A percentile compares a stretch with the other conserved stretches of the same genome.
Conservation (phyloP, 2,329 filamentous ascomycete species). For the Aspergillus luchuensis region DNA sequence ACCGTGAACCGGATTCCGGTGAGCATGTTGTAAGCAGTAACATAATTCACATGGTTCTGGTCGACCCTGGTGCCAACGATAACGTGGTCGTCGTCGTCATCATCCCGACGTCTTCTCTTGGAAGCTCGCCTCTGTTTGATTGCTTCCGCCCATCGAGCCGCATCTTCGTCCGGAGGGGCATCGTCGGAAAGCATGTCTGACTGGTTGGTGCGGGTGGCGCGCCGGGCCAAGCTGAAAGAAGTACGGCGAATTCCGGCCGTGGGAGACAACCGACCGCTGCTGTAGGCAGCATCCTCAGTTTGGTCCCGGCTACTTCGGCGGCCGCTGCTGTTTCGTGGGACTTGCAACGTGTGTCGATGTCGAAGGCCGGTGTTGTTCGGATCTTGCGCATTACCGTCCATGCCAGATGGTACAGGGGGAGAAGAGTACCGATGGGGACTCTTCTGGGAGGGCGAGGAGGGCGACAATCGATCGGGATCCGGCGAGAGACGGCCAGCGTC, state of each 20-base stretch:
- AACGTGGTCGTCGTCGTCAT: slow-evolving; percentile 87
- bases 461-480: slow-evolving; percentile 34
- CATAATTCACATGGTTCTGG: slow-evolving; percentile 95
- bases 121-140: slow-evolving; percentile 89
- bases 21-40: slow-evolving; percentile 99
- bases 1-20: slow-evolving; percentile 97
- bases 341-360: slow-evolving; percentile 86
- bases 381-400: slow-evolving; percentile 58
- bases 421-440: slow-evolving; percentile 43
- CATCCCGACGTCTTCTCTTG: slow-evolving; percentile 78
- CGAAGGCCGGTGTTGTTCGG: slow-evolving; percentile 63
- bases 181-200: slow-evolving; percentile 85
- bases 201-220: slow-evolving; percentile 80
- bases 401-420: slow-evolving; percentile 57
- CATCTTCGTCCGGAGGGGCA: slow-evolving; percentile 82
- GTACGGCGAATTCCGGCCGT: slow-evolving; percentile 68
- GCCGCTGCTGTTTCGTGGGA: slow-evolving; percentile 68
- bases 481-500: slow-evolving; percentile 34
- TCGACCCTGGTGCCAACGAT: slow-evolving; percentile 97
- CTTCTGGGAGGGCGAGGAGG: slow-evolving; percentile 31
- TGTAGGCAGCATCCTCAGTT: slow-evolving; percentile 61
- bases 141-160: slow-evolving; percentile 86
- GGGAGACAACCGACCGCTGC: slow-evolving; percentile 81
- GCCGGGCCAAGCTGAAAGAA: slow-evolving; percentile 79
- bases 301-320: slow-evolving; percentile 68